Evolutionary conservation across 116 monocot species (phyloP), one percentile per base, ranked within the genome.

Genomic region (Zostera marina): DNA sequence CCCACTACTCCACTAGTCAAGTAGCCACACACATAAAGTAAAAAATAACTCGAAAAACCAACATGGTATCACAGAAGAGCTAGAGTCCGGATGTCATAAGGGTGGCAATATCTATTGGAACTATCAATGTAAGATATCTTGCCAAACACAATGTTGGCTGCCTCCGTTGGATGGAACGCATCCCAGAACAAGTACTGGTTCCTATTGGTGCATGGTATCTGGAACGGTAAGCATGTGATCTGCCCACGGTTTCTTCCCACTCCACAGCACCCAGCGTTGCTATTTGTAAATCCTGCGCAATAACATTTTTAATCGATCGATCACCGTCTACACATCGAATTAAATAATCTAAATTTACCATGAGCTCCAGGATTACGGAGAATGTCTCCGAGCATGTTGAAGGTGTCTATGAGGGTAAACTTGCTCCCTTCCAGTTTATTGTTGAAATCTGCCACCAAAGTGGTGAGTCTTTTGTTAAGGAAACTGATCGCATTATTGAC

Each of bases 221-320:
- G 81, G 20, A 58, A 69, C 7, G 88, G 88, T 1, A 89, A 71
- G 61, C 89, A 89, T 8, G 77, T 89, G 2, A 80, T 71, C 48
- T 89, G 83, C 3, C 89, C 89, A 11, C 78, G 80, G 71, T 89
- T 84, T 73, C 89, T 84, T 40, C 89, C 89, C 15, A 89, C 77
- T 10, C 89, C 89, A 48, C 89, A 89, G 54, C 89, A 89, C 9
- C 89, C 89, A 9, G 53, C 58, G 56, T 89, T 84, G 1, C 64
- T 75, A 7, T 84, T 84, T 44, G 19, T 59, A 17, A 89, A 67
- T 2, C 83, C 83, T 88, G 65, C 12, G n/a, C n/a, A n/a, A n/a
- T n/a, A n/a, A n/a, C n/a, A n/a, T n/a, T n/a, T n/a, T n/a, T n/a
- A n/a, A n/a, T n/a, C n/a, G n/a, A n/a, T n/a, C n/a, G n/a, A n/a